Percentiles rank a stretch among this genome's conserved stretches.
Conservation (phyloP, 805 yeast genomes). For the Kluyveromyces siamensis region DNA sequence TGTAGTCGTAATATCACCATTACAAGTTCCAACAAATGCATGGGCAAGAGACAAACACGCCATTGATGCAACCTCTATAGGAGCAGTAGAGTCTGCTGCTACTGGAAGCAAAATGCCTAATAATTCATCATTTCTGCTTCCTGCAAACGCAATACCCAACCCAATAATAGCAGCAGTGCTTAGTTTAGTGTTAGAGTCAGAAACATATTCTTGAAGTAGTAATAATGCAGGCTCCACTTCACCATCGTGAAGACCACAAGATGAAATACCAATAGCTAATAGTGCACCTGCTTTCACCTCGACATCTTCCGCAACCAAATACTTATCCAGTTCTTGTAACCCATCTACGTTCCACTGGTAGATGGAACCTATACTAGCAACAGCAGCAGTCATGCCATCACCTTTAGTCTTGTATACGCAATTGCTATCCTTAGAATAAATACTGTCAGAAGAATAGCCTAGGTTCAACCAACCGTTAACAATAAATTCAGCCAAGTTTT, state of each 20-base stretch:
- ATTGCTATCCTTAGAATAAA: slow-evolving; percentile 65
- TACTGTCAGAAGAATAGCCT: slow-evolving; percentile 83
- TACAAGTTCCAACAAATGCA: slow-evolving; percentile 89
- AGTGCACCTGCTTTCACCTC: slow-evolving; percentile 95
- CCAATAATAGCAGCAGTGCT: slow-evolving; percentile 83
- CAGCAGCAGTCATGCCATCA: slow-evolving; percentile 82
- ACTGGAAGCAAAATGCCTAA: slow-evolving; percentile 70
- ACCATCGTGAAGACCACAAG: slow-evolving; percentile 82
- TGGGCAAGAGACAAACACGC: slow-evolving; percentile 92
- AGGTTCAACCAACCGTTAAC: slow-evolving; percentile 86
- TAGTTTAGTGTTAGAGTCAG: slow-evolving; percentile 51
- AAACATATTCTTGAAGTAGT: slow-evolving; percentile 73
- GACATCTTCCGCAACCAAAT: slow-evolving; percentile 73
- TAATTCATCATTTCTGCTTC: slow-evolving; percentile 81
- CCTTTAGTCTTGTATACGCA: slow-evolving; percentile 94
- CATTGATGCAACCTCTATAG: slow-evolving; percentile 72
- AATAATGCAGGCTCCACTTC: slow-evolving; percentile 91
- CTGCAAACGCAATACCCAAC: slow-evolving; percentile 90
- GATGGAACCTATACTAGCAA: slow-evolving; percentile 85
- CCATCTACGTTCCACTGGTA: slow-evolving; percentile 93
- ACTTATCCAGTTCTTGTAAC: slow-evolving; percentile 80
- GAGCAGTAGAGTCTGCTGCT: slow-evolving; percentile 63
- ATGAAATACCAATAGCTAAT: slow-evolving; percentile 87
- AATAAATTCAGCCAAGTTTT: slow-evolving; percentile 88
- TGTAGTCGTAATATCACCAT: slow-evolving; percentile 90